Conservation (phyloP, 1,284 basidiomycete species). For the Ganoderma multipileum region DNA sequence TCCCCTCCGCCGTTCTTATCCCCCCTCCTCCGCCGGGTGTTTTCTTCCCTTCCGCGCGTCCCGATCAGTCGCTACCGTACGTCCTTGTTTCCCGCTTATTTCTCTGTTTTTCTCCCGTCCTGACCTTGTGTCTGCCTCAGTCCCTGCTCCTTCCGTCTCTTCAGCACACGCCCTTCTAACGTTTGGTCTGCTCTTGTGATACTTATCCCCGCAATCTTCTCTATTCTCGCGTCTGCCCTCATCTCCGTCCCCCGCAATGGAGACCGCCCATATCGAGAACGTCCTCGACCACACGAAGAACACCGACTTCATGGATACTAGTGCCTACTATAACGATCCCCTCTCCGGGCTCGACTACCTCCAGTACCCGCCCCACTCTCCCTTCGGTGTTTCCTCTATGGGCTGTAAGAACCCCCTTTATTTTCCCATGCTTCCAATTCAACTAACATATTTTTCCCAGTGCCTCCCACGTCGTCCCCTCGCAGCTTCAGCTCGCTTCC, state of each 20-base stretch:
- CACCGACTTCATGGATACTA: constrained; percentile 60
- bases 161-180: constrained; percentile 41
- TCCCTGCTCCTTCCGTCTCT: constrained; percentile 48
- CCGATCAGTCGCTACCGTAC: constrained; percentile 27
- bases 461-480: constrained; percentile 58
- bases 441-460: constrained; percentile 34
- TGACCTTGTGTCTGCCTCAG: constrained; percentile 32
- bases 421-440: constrained; percentile 26
- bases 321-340: constrained; percentile 61
- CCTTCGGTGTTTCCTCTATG: constrained; percentile 51
- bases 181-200: constrained; percentile 39
- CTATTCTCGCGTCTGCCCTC: constrained; percentile 34
- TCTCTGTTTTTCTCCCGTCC: constrained; percentile 24
- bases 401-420: constrained; percentile 45
- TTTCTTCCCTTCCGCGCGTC: constrained; percentile 17
- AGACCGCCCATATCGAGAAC: constrained; percentile 57
- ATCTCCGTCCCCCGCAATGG: constrained; percentile 44
- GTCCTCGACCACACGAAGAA: constrained; percentile 56
- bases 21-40: constrained; percentile 35
- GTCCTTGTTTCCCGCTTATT: constrained; percentile 37
- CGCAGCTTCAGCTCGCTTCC: constrained; percentile 67
- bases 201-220: constrained; percentile 32
- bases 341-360: constrained; percentile 59
- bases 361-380: constrained; percentile 54
- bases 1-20: constrained; percentile 36